These are phyloP conservation scores for Erythrobasidium hasegawianum DNA, from an alignment of 1,284 basidiomycete genomes.

Conservation along the genomic window DNA sequence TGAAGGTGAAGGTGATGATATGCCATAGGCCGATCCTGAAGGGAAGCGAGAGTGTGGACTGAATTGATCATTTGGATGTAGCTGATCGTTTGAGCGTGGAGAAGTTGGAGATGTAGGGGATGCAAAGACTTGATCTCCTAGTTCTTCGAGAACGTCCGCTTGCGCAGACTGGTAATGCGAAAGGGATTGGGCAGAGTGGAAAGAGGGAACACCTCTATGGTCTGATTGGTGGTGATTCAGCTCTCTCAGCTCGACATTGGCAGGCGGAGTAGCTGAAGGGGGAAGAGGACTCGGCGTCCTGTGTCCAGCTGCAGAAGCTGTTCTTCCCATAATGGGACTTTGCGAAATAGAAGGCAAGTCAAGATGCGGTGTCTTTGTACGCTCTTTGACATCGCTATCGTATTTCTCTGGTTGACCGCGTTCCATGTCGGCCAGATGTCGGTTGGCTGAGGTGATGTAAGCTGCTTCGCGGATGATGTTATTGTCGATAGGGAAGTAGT, in stretches of 20 bases:
- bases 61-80: not conserved
- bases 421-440: not conserved
- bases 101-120: conserved; percentile 4
- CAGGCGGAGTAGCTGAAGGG: not conserved
- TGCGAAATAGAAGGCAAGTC: conserved; percentile 7
- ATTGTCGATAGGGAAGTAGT: conserved; percentile 69
- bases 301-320: not conserved
- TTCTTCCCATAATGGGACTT: not conserved
- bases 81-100: not conserved
- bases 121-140: not conserved
- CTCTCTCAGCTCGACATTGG: not conserved
- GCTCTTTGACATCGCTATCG: not conserved
- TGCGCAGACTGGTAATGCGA: not conserved
- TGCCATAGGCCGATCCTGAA: not conserved
- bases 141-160: not conserved
- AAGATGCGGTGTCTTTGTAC: conserved; percentile 9
- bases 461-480: conserved; percentile 72
- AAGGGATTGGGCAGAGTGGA: not conserved
- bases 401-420: not conserved
- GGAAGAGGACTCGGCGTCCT: not conserved
- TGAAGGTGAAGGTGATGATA: not conserved
- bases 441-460: too few relatives aligned
- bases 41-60: not conserved
- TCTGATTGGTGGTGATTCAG: not conserved
- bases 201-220: not conserved